phyloP scores from a whole-genome alignment of 1,284 basidiomycete genomes.

The Naganishia liquefaciens region DNA sequence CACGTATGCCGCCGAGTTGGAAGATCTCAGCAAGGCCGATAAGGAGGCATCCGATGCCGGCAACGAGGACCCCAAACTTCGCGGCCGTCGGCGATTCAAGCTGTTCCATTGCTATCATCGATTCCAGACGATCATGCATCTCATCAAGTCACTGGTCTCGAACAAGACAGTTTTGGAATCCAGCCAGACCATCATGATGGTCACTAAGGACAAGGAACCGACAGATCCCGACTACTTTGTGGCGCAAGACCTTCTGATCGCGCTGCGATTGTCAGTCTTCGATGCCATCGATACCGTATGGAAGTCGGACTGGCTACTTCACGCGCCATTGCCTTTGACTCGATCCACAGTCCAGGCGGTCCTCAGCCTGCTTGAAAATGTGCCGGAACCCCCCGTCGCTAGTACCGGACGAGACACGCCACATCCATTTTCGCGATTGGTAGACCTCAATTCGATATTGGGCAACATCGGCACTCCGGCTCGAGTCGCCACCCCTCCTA shows the following conservation, averaged over 20 bases:
- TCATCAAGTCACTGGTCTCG: constrained; percentile 75
- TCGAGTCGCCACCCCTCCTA: neutral
- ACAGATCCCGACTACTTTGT: constrained; percentile 75
- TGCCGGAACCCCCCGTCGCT: constrained; percentile 62
- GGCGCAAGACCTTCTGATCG: constrained; percentile 80
- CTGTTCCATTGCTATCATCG: constrained; percentile 41
- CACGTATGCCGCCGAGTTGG: constrained; percentile 60
- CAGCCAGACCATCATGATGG: constrained; percentile 67
- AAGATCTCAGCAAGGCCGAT: constrained; percentile 62
- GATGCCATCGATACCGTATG: constrained; percentile 73
- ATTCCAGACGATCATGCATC: constrained; percentile 75
- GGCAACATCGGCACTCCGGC: constrained; percentile 8
- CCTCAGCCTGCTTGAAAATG: constrained; percentile 76
- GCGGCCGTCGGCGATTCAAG: constrained; percentile 13
- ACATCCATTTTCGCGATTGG: constrained; percentile 36
- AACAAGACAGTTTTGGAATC: constrained; percentile 81
- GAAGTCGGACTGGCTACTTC: constrained; percentile 79
- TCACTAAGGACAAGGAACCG: constrained; percentile 65
- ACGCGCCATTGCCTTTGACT: constrained; percentile 70
- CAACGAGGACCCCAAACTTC: constrained; percentile 7
- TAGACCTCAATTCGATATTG: constrained; percentile 22
- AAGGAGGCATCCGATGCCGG: constrained; percentile 25
- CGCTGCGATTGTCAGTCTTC: constrained; percentile 69
- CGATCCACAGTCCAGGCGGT: constrained; percentile 74
- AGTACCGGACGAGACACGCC: constrained; percentile 37